Evolutionary conservation across 2,329 filamentous ascomycete genomes (phyloP).

Genomic region (Penicillium sp.): DNA sequence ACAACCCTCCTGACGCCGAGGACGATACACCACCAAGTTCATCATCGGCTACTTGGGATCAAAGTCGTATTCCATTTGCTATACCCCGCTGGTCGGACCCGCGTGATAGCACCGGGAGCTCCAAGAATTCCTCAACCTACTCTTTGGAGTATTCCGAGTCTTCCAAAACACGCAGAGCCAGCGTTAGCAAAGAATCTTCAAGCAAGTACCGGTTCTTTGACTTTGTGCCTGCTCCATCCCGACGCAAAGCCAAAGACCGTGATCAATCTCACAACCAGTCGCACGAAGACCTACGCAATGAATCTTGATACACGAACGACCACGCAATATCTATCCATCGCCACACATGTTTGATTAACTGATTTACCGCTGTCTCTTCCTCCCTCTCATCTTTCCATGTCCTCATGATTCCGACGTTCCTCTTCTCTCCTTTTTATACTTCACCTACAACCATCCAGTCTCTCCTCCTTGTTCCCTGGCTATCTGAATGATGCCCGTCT

Average conservation of each 20-base stretch:
- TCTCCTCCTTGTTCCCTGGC: constrained; percentile 10
- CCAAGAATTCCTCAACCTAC: constrained; percentile 50
- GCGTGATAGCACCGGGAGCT: constrained; percentile 45
- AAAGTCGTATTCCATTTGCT: constrained; percentile 42
- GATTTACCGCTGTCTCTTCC: constrained; percentile 5
- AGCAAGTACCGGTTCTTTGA: constrained; percentile 49
- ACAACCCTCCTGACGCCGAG: constrained; percentile 39
- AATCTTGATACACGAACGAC: constrained; percentile 24
- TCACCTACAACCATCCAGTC: constrained; percentile 12
- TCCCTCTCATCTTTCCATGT: constrained; percentile 24
- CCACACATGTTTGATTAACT: constrained; percentile 14
- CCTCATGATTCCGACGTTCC: constrained; percentile 37
- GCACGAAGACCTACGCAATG: constrained; percentile 36
- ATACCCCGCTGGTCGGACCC: constrained; percentile 43
- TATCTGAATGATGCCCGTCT: constrained; percentile 6
- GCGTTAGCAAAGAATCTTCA: constrained; percentile 40
- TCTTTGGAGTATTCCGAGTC: constrained; percentile 43
- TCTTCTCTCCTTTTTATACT: constrained; percentile 15
- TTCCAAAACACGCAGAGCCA: constrained; percentile 39
- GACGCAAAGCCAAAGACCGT: constrained; percentile 44
- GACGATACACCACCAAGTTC: constrained; percentile 49
- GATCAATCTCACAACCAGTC: constrained; percentile 37
- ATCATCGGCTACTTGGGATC: constrained; percentile 46
- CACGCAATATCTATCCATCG: constrained; percentile 31
- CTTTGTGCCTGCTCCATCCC: constrained; percentile 43